These are phyloP conservation scores for Neohortaea acidophila DNA, from an alignment of 495 filamentous ascomycete species.

Conservation along the genomic window DNA sequence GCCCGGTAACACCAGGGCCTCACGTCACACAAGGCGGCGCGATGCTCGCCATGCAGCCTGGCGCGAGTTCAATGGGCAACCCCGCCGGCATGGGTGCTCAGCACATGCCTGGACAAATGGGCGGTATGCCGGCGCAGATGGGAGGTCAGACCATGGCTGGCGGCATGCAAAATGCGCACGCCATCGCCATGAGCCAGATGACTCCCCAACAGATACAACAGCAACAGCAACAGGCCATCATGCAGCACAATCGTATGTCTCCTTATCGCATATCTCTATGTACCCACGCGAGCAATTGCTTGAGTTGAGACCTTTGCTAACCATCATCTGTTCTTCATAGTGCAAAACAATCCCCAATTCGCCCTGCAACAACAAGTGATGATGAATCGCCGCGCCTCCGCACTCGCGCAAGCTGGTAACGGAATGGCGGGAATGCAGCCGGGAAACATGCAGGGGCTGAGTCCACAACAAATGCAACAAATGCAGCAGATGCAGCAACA, in stretches of 20 bases:
- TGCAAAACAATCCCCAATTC: conserved; percentile 3
- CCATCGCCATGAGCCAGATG: conserved; percentile 65
- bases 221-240: conserved; percentile 18
- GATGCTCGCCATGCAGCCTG: conserved; percentile 74
- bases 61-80: conserved; percentile 30
- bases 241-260: conserved; percentile 22
- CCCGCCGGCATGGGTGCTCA: conserved; percentile 30
- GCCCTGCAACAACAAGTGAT: conserved; percentile 18
- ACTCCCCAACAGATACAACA: conserved; percentile 46
- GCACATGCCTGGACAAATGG: conserved; percentile 5
- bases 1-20: conserved; percentile 61
- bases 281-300: neutral
- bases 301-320: neutral
- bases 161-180: conserved; percentile 54
- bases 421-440: conserved; percentile 13
- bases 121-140: conserved; percentile 9
- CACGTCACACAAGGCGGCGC: conserved; percentile 68
- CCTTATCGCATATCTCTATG: neutral
- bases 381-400: conserved; percentile 17
- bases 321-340: neutral
- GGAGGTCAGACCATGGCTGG: conserved; percentile 24
- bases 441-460: conserved; percentile 10
- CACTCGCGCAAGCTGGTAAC: conserved; percentile 8
- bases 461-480: conserved; percentile 12
- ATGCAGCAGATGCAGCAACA: conserved; percentile 17